A percentile compares a stretch with the other conserved stretches of the same genome.
These are phyloP conservation scores for Beauveria scarabaeidicola DNA, from an alignment of 2,329 filamentous ascomycete species.

Conservation along the genomic window DNA sequence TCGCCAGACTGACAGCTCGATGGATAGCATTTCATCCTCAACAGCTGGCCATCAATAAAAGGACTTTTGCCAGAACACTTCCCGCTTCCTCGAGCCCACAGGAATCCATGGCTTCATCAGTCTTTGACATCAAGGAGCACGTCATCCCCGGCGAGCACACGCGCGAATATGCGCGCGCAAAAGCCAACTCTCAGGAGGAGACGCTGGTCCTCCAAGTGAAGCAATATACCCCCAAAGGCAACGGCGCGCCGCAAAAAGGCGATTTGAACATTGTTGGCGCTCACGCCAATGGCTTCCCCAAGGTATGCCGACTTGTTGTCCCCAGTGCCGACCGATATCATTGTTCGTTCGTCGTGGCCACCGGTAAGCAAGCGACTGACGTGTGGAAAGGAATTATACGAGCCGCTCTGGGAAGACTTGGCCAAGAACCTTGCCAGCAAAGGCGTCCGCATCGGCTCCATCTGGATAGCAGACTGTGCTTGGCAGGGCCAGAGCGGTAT, in stretches of 20 bases:
- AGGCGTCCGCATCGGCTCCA: constrained; percentile 64
- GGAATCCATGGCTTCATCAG: constrained; percentile 19
- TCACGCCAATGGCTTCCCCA: constrained; percentile 89
- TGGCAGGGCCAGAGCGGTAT: constrained; percentile 74
- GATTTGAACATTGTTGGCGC: constrained; percentile 80
- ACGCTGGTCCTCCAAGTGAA: constrained; percentile 68
- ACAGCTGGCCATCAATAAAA: background rate
- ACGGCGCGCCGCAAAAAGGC: constrained; percentile 57
- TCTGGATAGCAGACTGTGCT: constrained; percentile 87
- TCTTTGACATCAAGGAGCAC: constrained; percentile 66
- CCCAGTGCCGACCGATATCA: background rate
- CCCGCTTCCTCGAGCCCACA: no score
- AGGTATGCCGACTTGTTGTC: constrained; percentile 41
- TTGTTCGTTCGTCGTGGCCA: no score
- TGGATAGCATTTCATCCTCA: background rate
- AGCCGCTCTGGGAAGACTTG: constrained; percentile 83
- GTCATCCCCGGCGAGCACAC: constrained; percentile 67
- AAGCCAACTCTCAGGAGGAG: constrained; percentile 64
- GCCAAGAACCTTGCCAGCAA: constrained; percentile 45
- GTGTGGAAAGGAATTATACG: constrained; percentile 69
- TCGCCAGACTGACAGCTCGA: background rate
- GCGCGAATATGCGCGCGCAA: constrained; percentile 69
- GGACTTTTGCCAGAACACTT: background rate
- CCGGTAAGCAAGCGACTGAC: background rate
- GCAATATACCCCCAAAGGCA: constrained; percentile 74